Evolutionary conservation across 2,329 filamentous ascomycete genomes (phyloP), one percentile per base, ranked within the genome.

Genomic region (Hypomyces rosellus): DNA sequence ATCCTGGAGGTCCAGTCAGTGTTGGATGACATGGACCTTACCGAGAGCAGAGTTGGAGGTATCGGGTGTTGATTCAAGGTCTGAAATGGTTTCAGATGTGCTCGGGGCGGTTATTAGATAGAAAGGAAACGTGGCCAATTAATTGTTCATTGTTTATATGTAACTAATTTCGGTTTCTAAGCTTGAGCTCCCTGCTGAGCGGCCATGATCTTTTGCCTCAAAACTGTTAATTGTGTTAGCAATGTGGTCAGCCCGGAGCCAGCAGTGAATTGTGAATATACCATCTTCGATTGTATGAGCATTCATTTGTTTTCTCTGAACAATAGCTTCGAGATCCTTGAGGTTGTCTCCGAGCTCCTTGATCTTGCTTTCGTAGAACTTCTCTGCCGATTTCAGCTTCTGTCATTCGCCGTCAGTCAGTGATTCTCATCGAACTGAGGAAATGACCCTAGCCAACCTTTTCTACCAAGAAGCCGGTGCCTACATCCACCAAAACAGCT

Each of bases 391-490:
- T 59, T 76, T 74, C 40, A 75, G 65, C 48, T 75, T 73, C 77
- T 81, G 54, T n/a, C 6, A n/a, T 37, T 14, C 47, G 15, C 14
- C 37, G 47, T 58, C 45, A 63, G 50, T 34, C 22, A 3, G 14
- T 30, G 25, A 4, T 9, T 22, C 15, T 18, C 14, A 34, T 14
- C 34, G 7, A 46, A 5, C 16, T 13, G 11, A 4, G 13, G 30
- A 11, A 14, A 15, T 2, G n/a, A 1, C 6, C 25, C 25, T 11
- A 4, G 25, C 56, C 20, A 48, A 86, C 85, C 81, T 99, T 99
- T 71, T 97, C 91, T 48, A 97, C 85, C 63, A 90, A 91, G 67
- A 95, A 97, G 0, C 92, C 92, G 1, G 92, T 97, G 16, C 92
- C 92, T 16, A 96, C 83, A 67, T 97, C 92, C 38, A 97, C 89